Evolutionary conservation across 306 rosid genomes (phyloP).

Genomic region (Luffa aegyptiaca): DNA sequence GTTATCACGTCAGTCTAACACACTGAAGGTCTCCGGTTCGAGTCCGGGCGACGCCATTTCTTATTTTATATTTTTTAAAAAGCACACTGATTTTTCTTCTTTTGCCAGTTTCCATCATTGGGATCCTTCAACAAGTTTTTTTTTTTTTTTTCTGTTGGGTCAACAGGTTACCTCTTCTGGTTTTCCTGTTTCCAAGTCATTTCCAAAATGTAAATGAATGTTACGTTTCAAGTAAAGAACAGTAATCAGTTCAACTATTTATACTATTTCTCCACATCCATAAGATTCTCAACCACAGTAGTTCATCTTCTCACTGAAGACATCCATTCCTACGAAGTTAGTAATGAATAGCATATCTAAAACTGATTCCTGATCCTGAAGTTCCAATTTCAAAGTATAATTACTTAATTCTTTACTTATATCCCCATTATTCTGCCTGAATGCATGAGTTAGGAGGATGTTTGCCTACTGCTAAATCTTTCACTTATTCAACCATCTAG

Average conservation of each 20-base stretch:
- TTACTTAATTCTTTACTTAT: background rate
- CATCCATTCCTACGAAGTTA: background rate
- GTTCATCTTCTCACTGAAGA: background rate
- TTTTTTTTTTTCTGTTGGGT: background rate
- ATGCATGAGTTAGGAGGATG: background rate
- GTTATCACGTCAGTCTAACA: slow-evolving; percentile 96
- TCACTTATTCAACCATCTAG: background rate
- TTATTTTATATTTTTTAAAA: no score
- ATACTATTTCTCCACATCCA: background rate
- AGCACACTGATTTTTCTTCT: background rate
- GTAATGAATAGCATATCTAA: background rate
- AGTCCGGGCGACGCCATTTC: slow-evolving; percentile 15
- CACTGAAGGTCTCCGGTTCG: slow-evolving; percentile 51
- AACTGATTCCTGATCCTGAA: background rate
- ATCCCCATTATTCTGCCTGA: background rate
- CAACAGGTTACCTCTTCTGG: background rate
- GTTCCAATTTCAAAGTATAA: background rate
- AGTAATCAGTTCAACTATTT: background rate
- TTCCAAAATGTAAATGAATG: background rate
- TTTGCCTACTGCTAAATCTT: background rate
- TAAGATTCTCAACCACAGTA: background rate
- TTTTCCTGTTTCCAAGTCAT: background rate
- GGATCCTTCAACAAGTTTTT: background rate
- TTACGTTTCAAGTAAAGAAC: background rate
- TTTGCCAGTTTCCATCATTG: background rate